Evolutionary conservation across 148 eudicot genomes (phyloP).

Genomic region (Cornus florida): DNA sequence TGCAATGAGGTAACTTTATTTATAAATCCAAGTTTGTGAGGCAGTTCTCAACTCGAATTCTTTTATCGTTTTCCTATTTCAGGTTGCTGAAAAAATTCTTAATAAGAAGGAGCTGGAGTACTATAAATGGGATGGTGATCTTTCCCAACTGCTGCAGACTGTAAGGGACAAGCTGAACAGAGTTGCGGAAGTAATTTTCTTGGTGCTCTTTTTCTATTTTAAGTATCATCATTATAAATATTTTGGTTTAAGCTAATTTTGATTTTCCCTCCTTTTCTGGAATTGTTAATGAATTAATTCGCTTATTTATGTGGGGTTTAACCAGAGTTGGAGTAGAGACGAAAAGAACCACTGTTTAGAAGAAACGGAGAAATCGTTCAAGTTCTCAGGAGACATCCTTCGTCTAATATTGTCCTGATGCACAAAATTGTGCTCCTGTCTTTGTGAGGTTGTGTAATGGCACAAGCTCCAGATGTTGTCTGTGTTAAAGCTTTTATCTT

Average conservation of each 20-base stretch:
- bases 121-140: slow-evolving; percentile 95
- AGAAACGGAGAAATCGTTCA: slow-evolving; percentile 89
- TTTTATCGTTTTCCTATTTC: background rate
- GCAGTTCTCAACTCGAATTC: background rate
- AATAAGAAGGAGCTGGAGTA: slow-evolving; percentile 74
- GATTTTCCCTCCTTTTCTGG: background rate
- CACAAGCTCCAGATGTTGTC: background rate
- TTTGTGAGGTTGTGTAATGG: background rate
- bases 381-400: slow-evolving; percentile 68
- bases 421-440: slow-evolving; percentile 21
- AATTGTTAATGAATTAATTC: background rate
- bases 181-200: slow-evolving; percentile 80
- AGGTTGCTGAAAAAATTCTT: slow-evolving; percentile 85
- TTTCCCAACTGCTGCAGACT: slow-evolving; percentile 69
- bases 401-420: slow-evolving; percentile 65
- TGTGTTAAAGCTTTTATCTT: background rate
- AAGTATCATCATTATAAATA: background rate
- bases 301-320: slow-evolving; percentile 1
- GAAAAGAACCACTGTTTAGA: slow-evolving; percentile 90
- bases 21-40: background rate
- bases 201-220: background rate
- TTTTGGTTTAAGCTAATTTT: too few relatives aligned
- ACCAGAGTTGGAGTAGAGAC: slow-evolving; percentile 84
- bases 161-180: slow-evolving; percentile 88
- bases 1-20: background rate